Evolutionary conservation across 192 early-diverging fungal genomes (phyloP), one percentile per base, ranked within the genome.

Genomic region (Paraglomus brasilianum): DNA sequence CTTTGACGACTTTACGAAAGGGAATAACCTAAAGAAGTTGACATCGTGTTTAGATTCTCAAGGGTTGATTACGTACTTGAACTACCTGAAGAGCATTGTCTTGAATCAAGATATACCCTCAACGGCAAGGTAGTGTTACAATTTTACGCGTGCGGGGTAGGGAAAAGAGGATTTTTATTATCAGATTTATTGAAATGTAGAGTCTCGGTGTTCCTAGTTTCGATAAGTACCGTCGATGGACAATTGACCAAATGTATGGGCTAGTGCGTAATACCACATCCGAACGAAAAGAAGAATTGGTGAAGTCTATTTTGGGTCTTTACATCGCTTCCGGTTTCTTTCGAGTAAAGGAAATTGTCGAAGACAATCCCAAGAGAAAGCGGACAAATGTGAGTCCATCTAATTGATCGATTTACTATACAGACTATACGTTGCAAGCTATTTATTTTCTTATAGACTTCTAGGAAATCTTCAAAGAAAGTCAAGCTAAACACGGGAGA

Each of bases 1-100:
- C 50, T 92, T 93, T 75, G 87, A 92, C 69, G 74, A 71, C 41
- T 72, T 88, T 22, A 90, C 86, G 14, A 85, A 80, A 58, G 88
- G 92, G 10, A 91, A 92, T 77, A 92, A 89, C 46, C 87, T 95
- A 6, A 88, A 90, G 71, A 86, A 80, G 40, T 83, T 98, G 39
- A 75, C 96, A 59, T 80, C 83, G 13, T 83, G 77, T 55, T 76
- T 98, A 73, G 87, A 89, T 71, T 74, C 80, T 58, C 78, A 81
- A 38, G 91, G 86, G 10, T 83, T 95, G 24, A 72, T 80, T 39
- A 74, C 81, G 17, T 98, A 92, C 70, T 78, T 96, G 42, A 69
- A 79, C 46, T 92, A 92, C 73, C 76, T 98, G 66, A 83, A 86
- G 45, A 73, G 82, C 43, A 72, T 87, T 43, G 92, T 95, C 71